These are phyloP conservation scores for Endothia cerciana DNA, from an alignment of 2,329 filamentous ascomycete species.

Conservation along the genomic window DNA sequence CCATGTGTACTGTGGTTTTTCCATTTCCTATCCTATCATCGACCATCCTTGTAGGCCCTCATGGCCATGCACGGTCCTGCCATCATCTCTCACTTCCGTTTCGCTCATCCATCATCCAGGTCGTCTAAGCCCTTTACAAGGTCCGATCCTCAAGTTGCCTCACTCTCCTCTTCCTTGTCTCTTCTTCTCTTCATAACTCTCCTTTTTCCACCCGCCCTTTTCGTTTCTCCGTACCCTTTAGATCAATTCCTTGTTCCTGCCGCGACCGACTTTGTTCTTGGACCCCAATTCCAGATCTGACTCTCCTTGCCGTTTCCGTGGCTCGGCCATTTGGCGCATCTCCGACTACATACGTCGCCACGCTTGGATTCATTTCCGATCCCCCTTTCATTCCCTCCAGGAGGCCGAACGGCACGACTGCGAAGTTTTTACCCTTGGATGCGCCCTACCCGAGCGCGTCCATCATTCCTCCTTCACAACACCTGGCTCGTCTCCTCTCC, in stretches of 20 bases:
- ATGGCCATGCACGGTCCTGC: slow-evolving; percentile 5
- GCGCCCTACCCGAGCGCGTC: slow-evolving; percentile 18
- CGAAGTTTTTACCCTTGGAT: slow-evolving; percentile 15
- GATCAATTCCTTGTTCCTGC: slow-evolving; percentile 1
- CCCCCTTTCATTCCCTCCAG: slow-evolving; percentile 13
- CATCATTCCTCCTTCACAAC: slow-evolving; percentile 18
- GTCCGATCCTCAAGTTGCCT: slow-evolving; percentile 24
- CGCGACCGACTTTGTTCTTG: slow-evolving; percentile 5
- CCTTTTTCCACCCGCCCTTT: slow-evolving; percentile 21
- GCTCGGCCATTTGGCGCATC: slow-evolving; percentile 17
- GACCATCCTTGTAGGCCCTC: neutral
- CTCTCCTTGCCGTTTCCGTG: slow-evolving; percentile 13
- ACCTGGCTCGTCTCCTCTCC: slow-evolving; percentile 15
- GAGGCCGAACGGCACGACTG: neutral
- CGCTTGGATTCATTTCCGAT: slow-evolving; percentile 22
- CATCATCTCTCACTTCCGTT: neutral
- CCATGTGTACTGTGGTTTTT: neutral
- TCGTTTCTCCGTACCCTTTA: slow-evolving; percentile 14
- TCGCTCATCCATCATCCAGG: neutral
- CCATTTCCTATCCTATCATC: slow-evolving; percentile 6
- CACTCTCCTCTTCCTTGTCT: slow-evolving; percentile 19
- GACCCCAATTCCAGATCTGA: slow-evolving; percentile 5
- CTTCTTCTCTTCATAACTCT: slow-evolving; percentile 20
- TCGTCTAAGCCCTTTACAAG: slow-evolving; percentile 30
- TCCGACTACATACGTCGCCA: slow-evolving; percentile 23